Evolutionary conservation across 2,329 filamentous ascomycete species (phyloP), one percentile per base, ranked within the genome.

Genomic region (Fusarium irregulare): DNA sequence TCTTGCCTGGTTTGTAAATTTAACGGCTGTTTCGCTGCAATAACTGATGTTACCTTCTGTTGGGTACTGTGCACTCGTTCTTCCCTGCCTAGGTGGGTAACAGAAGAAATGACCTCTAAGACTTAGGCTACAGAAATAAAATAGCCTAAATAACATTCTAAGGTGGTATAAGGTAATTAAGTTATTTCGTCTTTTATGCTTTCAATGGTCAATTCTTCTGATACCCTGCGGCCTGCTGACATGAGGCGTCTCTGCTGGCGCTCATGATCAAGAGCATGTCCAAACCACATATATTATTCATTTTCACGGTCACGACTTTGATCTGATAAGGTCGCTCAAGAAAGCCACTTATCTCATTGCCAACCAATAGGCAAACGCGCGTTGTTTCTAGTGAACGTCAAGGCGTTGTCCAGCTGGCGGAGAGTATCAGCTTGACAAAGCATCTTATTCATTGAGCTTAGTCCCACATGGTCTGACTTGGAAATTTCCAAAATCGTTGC

Each of bases 301-400:
- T 37, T 18, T 21, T 48, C 27, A 12, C 12, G 10, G 20, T n/a
- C 6, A 13, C 27, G 6, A 23, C 4, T 25, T 27, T 34, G 16
- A 59, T 49, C 4, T 16, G 3, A 13, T 25, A n/a, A 9, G 20
- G 20, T 59, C 6, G 20, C n/a, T 6, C 18, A 21, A 2, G 8
- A 23, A 60, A 45, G n/a, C 56, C 30, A 53, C 30, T 27, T 27
- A 41, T 56, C 37, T 60, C 46, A 45, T 45, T 12, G 18, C 21
- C 27, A 40, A 25, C 20, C 21, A 40, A 23, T 51, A 25, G 45
- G 21, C 18, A 53, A 53, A 60, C 40, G 10, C 40, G 37, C 8
- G 46, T 40, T 60, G 18, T 61, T 45, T n/a, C 45, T 12, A 18
- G 14, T 41, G 44, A 20, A 23, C 16, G 28, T 41, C 30, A 46